phyloP scores from a whole-genome alignment of 2,329 filamentous ascomycete genomes.

The Trichoderma harzianum region DNA sequence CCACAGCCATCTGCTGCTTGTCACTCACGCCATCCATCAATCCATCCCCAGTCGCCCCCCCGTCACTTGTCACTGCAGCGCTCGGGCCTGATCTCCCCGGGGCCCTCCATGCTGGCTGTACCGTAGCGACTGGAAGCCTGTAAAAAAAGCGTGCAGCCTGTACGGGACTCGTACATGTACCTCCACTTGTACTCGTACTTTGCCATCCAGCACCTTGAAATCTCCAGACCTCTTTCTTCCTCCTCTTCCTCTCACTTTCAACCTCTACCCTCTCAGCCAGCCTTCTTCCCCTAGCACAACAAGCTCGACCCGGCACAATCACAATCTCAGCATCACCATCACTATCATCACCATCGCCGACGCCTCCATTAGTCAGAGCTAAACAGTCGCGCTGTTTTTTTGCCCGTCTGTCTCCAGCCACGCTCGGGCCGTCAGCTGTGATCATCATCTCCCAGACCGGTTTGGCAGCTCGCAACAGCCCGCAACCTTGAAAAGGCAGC shows the following conservation, averaged over 20 bases:
- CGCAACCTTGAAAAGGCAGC: slow-evolving; percentile 10
- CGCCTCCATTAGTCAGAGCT: not conserved
- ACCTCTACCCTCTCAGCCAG: not conserved
- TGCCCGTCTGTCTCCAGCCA: slow-evolving; percentile 1
- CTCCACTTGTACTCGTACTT: not conserved
- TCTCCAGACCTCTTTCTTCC: not conserved
- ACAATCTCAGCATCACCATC: not conserved
- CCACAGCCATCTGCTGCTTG: not conserved
- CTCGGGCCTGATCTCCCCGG: slow-evolving; percentile 12
- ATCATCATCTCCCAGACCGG: slow-evolving; percentile 12
- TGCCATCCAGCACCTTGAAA: not conserved
- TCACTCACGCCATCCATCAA: not conserved
- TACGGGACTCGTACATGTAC: not conserved
- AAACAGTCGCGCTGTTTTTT: not conserved
- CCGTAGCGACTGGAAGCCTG: not conserved
- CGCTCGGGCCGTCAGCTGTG: slow-evolving; percentile 5
- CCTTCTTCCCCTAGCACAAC: not conserved
- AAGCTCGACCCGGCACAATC: not conserved
- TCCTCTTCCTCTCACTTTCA: not conserved
- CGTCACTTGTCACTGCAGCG: not conserved
- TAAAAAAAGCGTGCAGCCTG: not conserved
- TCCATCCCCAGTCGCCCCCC: not conserved
- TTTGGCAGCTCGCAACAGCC: slow-evolving; percentile 13
- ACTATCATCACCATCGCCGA: not conserved
- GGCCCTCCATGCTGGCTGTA: not conserved